Conservation (phyloP, 345 rosid species). For the Ceriops tagal region DNA sequence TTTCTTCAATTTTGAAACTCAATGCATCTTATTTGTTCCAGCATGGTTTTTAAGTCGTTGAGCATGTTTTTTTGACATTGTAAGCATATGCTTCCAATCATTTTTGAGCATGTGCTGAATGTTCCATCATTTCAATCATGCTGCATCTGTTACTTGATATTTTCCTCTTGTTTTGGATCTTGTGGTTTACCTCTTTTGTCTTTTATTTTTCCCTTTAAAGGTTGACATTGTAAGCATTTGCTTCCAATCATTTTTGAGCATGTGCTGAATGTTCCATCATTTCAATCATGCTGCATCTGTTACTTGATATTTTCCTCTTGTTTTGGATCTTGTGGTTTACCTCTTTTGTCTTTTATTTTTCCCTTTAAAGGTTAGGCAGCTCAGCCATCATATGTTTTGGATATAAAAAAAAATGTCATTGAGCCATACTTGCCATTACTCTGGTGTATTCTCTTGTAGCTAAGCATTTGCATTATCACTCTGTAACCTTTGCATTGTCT, state of each 20-base stretch:
- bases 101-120: neutral
- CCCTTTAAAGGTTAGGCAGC: neutral
- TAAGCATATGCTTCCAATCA: too few species aligned
- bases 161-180: neutral
- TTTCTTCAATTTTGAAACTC: slow-evolving; percentile 27
- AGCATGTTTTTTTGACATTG: too few species aligned
- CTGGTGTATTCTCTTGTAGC: neutral
- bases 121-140: neutral
- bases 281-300: neutral
- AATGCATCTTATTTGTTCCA: neutral
- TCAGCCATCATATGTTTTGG: neutral
- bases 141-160: neutral
- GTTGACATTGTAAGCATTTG: too few species aligned
- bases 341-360: too few species aligned
- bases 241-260: too few species aligned
- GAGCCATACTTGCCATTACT: too few species aligned
- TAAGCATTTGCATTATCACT: slow-evolving; percentile 1
- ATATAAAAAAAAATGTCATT: too few species aligned
- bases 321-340: neutral
- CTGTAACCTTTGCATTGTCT: neutral
- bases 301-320: neutral
- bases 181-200: neutral
- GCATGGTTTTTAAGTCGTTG: neutral
- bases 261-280: neutral
- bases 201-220: too few species aligned